Percentiles rank a stretch among this genome's conserved stretches.
These are phyloP conservation scores for Naematelia encephala DNA, from an alignment of 768 basidiomycete genomes.

Conservation along the genomic window DNA sequence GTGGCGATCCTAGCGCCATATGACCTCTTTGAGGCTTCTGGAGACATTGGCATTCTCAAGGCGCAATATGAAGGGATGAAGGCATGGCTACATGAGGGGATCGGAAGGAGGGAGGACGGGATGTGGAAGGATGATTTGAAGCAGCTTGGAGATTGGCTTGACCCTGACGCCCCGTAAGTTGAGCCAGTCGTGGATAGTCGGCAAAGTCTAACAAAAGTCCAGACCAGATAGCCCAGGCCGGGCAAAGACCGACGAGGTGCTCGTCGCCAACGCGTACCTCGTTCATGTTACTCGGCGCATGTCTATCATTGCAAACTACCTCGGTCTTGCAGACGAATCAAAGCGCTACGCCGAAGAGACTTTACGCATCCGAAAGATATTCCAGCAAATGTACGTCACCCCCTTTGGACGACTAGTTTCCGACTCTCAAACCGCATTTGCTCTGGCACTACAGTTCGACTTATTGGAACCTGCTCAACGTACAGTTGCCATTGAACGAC, in stretches of 20 bases:
- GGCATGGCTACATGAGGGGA: conserved; percentile 40
- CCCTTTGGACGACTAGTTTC: conserved; percentile 32
- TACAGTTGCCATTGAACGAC: conserved; percentile 17
- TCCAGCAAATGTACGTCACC: conserved; percentile 38
- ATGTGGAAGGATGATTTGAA: conserved; percentile 22
- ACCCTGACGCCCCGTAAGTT: conserved; percentile 26
- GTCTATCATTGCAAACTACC: conserved; percentile 19
- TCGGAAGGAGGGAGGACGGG: conserved; percentile 28
- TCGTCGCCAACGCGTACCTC: conserved; percentile 45
- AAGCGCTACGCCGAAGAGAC: conserved; percentile 22
- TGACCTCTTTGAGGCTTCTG: conserved; percentile 36
- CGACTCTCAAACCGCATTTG: conserved; percentile 41
- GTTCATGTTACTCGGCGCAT: conserved; percentile 28
- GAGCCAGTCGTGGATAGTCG: no score
- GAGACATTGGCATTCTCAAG: conserved; percentile 22
- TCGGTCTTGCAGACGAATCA: conserved; percentile 29
- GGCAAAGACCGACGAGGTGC: conserved; percentile 32
- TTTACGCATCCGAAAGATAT: conserved; percentile 19
- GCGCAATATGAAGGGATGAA: conserved; percentile 37
- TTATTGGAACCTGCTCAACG: conserved; percentile 18
- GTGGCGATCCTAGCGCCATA: conserved; percentile 33
- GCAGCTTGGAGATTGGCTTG: conserved; percentile 43
- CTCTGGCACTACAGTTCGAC: conserved; percentile 38
- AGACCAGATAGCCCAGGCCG: conserved; percentile 26
- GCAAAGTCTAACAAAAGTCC: no score